A percentile compares a stretch with the other conserved stretches of the same genome.
Conservation (phyloP, 805 yeast species). For the Ogataea nakhonphanomensis region DNA sequence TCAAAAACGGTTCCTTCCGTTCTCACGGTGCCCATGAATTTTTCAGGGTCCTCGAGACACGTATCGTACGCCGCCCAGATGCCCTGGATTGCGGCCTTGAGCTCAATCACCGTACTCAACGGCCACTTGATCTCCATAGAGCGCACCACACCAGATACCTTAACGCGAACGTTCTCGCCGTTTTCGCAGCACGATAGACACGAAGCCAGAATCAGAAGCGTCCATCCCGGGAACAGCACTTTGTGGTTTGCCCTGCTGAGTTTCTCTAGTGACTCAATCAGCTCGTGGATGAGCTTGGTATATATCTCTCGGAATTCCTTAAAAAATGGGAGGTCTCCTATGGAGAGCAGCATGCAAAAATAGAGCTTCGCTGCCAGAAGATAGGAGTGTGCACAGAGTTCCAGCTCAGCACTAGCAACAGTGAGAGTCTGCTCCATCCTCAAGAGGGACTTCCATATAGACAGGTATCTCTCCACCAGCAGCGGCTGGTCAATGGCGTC, state of each 20-base stretch:
- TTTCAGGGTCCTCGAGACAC: slow-evolving; percentile 8
- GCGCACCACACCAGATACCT: slow-evolving; percentile 20
- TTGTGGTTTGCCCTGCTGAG: slow-evolving; percentile 13
- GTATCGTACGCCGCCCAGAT: slow-evolving; percentile 32
- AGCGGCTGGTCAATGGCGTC: slow-evolving; percentile 2
- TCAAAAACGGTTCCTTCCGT: slow-evolving; percentile 14
- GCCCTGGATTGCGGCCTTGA: slow-evolving; percentile 25
- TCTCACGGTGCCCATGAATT: slow-evolving; percentile 2
- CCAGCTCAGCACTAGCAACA: slow-evolving; percentile 12
- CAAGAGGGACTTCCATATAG: slow-evolving; percentile 14
- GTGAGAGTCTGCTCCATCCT: slow-evolving; percentile 9
- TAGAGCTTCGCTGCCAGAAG: slow-evolving; percentile 18
- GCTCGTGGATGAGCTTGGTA: slow-evolving; percentile 8
- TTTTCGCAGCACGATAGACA: slow-evolving; percentile 14
- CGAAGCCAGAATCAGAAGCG: slow-evolving; percentile 26
- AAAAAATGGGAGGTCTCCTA: slow-evolving; percentile 9
- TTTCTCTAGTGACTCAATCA: slow-evolving; percentile 9
- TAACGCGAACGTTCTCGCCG: slow-evolving; percentile 14
- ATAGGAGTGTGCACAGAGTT: slow-evolving; percentile 24
- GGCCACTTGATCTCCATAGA: slow-evolving; percentile 29
- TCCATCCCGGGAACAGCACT: slow-evolving; percentile 32
- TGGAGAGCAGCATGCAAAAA: slow-evolving; percentile 16
- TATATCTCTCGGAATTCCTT: slow-evolving; percentile 9
- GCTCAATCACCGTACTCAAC: slow-evolving; percentile 21
- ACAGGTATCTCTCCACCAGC: slow-evolving; percentile 3